A percentile compares a stretch with the other conserved stretches of the same genome.
phyloP scores from a whole-genome alignment of 441 rosid genomes.

The Isatis lusitanica region DNA sequence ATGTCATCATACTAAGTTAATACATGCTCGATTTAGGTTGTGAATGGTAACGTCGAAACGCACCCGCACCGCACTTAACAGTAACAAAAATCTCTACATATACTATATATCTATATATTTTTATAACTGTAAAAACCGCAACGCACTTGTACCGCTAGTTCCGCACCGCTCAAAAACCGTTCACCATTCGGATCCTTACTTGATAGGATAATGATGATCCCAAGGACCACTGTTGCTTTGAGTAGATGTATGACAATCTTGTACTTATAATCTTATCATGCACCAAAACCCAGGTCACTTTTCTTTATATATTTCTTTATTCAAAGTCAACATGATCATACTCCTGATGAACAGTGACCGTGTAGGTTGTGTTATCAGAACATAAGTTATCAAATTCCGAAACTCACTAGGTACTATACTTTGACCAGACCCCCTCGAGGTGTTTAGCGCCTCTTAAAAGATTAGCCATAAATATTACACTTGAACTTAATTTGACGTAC shows the following conservation, averaged over 20 bases:
- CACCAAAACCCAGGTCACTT: not conserved
- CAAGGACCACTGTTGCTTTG: constrained; percentile 9
- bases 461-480: not conserved
- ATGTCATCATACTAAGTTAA: constrained; percentile 15
- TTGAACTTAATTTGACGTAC: not conserved
- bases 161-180: no score
- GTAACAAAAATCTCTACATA: no score
- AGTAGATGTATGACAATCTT: constrained; percentile 20
- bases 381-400: not conserved
- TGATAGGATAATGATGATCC: not conserved
- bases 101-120: no score
- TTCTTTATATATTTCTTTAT: not conserved
- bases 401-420: not conserved
- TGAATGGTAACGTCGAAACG: no score
- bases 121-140: no score
- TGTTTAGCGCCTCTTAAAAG: not conserved
- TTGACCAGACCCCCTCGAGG: constrained; percentile 1
- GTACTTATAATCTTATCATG: constrained; percentile 11
- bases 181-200: no score
- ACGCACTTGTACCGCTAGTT: no score
- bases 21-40: constrained; percentile 1
- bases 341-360: constrained; percentile 2
- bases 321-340: not conserved
- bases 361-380: not conserved
- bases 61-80: no score